phyloP scores from a whole-genome alignment of 78 protist species.

The Dictyostelium intermedium region DNA sequence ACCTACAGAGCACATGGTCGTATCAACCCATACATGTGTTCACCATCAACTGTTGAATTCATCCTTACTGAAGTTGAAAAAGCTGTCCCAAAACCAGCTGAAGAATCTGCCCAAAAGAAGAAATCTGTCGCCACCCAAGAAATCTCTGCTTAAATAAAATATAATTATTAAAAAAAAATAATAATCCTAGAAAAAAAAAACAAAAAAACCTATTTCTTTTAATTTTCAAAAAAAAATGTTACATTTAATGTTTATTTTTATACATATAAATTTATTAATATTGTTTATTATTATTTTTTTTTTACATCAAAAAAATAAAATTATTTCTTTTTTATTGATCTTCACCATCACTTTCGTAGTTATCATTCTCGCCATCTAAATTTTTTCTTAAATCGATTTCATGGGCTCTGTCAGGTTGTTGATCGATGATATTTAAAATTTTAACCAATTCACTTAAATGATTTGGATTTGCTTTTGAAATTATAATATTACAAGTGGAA shows the following conservation, averaged over 20 bases:
- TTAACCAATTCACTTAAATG: not conserved
- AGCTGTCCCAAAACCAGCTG: conserved; percentile 78
- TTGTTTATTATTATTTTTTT: too few species aligned
- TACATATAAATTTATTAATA: too few species aligned
- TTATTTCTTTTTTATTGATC: not conserved
- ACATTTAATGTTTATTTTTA: not conserved
- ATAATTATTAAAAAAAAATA: not conserved
- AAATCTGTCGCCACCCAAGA: conserved; percentile 16
- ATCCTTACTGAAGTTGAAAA: conserved; percentile 75
- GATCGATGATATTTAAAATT: not conserved
- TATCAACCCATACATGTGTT: conserved; percentile 95
- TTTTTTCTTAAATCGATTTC: not conserved
- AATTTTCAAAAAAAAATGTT: too few species aligned
- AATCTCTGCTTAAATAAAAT: conserved; percentile 26
- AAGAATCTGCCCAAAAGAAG: conserved; percentile 17
- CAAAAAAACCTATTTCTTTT: too few species aligned
- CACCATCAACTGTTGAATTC: conserved; percentile 96
- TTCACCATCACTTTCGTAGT: not conserved
- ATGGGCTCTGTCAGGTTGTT: not conserved
- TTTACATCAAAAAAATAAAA: too few species aligned
- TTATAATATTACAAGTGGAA: conserved; percentile 17
- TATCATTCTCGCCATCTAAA: not conserved
- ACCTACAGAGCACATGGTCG: conserved; percentile 99
- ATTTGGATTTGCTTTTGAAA: conserved; percentile 19
- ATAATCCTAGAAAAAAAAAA: not conserved